These are phyloP conservation scores for Pythium folliculosum DNA, from an alignment of 352 stramenopile species.

Conservation along the genomic window DNA sequence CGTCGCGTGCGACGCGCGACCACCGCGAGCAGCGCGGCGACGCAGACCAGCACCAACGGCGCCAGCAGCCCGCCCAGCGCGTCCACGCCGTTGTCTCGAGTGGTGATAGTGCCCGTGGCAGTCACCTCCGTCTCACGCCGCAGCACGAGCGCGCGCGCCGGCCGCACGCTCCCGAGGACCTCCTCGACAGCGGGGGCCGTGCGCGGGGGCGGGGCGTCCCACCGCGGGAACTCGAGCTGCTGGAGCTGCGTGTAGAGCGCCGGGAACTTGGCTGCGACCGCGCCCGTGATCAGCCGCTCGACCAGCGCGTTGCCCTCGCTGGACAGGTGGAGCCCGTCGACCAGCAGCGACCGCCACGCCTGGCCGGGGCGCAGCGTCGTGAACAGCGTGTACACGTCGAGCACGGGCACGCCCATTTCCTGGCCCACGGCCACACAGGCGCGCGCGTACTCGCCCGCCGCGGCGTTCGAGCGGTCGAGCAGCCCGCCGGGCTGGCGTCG, in stretches of 20 bases:
- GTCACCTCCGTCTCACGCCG: too few species aligned
- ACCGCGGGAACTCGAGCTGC: background rate
- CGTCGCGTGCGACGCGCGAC: background rate
- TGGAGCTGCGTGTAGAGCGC: background rate
- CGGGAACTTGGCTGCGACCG: background rate
- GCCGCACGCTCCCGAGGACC: too few species aligned
- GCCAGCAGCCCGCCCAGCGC: background rate
- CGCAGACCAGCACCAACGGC: background rate
- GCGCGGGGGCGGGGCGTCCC: too few species aligned
- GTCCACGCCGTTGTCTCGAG: background rate
- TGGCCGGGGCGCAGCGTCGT: background rate
- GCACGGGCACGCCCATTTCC: background rate
- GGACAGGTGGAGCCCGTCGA: constrained; percentile 13
- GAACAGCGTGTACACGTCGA: constrained; percentile 11
- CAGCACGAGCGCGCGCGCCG: too few species aligned
- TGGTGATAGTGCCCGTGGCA: too few species aligned
- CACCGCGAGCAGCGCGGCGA: background rate
- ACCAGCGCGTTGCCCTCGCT: constrained; percentile 3
- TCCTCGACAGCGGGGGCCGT: too few species aligned
- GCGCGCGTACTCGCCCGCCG: background rate
- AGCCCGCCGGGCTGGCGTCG: background rate
- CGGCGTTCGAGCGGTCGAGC: constrained; percentile 4
- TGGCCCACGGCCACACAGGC: constrained; percentile 1
- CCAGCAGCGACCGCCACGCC: background rate
- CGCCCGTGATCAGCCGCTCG: background rate